Evolutionary conservation across 2,329 filamentous ascomycete species (phyloP).

Genomic region (Calonectria leucothoes): DNA sequence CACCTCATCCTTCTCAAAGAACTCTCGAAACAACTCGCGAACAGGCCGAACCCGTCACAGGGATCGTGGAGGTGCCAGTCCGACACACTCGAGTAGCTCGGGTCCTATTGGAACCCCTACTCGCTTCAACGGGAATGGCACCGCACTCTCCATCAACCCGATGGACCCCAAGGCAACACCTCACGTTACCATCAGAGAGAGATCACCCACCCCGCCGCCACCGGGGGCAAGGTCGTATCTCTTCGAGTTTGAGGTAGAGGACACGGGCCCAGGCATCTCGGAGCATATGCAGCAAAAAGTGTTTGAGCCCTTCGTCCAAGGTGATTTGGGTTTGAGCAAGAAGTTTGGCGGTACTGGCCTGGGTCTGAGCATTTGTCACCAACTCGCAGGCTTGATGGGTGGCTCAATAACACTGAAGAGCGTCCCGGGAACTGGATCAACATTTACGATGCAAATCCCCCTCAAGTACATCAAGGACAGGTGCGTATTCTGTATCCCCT

Average conservation of each 20-base stretch:
- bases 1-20: conserved; percentile 63
- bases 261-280: conserved; percentile 88
- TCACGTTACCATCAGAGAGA: conserved; percentile 62
- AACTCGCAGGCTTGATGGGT: conserved; percentile 85
- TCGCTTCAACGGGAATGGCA: conserved; percentile 52
- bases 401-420: conserved; percentile 80
- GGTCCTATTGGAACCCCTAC: conserved; percentile 43
- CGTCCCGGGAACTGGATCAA: conserved; percentile 78
- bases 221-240: conserved; percentile 72
- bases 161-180: conserved; percentile 65
- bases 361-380: conserved; percentile 89
- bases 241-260: conserved; percentile 90
- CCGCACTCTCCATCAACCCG: conserved; percentile 72
- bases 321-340: conserved; percentile 88
- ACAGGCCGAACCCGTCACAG: conserved; percentile 54
- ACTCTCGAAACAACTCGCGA: conserved; percentile 57
- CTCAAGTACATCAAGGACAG: conserved; percentile 80
- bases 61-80: conserved; percentile 58
- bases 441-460: conserved; percentile 86
- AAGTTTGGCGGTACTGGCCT: conserved; percentile 91
- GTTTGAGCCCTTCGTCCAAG: conserved; percentile 95
- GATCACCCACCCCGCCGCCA: conserved; percentile 71
- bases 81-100: conserved; percentile 63
- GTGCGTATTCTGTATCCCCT: conserved; percentile 15
- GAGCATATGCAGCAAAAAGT: conserved; percentile 82